These are phyloP conservation scores for Chrysopogon serrulatus DNA, from an alignment of 176 grass and related monocot genomes.

Conservation along the genomic window DNA sequence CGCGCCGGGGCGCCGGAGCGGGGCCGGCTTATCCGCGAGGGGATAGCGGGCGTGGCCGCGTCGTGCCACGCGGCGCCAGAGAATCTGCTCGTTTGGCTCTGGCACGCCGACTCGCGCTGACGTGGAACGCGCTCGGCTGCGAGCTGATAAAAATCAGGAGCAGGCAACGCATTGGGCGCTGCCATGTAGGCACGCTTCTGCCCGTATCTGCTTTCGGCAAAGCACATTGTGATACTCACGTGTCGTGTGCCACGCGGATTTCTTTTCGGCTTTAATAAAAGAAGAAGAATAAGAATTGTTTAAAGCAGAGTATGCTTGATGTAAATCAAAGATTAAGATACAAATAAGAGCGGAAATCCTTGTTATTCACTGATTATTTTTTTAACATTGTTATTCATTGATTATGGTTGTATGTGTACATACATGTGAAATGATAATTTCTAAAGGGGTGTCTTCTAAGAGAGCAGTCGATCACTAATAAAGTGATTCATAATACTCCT, in stretches of 20 bases:
- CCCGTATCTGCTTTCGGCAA: neutral
- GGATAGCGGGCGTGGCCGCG: constrained; percentile 24
- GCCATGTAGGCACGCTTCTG: neutral
- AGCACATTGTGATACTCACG: neutral
- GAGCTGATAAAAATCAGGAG: constrained; percentile 30
- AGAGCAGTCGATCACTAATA: too few species aligned
- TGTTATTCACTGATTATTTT: too few species aligned
- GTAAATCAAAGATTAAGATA: too few species aligned
- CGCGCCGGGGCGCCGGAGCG: constrained; percentile 27
- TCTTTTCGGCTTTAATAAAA: neutral
- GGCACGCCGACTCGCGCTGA: constrained; percentile 37
- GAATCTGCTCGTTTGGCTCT: constrained; percentile 60
- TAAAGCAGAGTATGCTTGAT: too few species aligned
- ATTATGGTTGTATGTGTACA: too few species aligned
- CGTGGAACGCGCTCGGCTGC: constrained; percentile 18
- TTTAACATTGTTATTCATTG: too few species aligned
- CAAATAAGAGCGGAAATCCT: too few species aligned
- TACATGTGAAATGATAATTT: too few species aligned
- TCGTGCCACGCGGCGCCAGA: constrained; percentile 59
- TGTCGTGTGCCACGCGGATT: neutral
- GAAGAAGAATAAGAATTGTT: too few species aligned
- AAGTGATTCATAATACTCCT: too few species aligned
- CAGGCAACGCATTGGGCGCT: constrained; percentile 3
- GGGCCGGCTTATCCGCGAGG: constrained; percentile 59
- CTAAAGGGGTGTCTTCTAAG: too few species aligned